A percentile compares a stretch with the other conserved stretches of the same genome.
Evolutionary conservation across 371 early-diverging fungal species (phyloP).

Genomic region (Mucor plumbeus): DNA sequence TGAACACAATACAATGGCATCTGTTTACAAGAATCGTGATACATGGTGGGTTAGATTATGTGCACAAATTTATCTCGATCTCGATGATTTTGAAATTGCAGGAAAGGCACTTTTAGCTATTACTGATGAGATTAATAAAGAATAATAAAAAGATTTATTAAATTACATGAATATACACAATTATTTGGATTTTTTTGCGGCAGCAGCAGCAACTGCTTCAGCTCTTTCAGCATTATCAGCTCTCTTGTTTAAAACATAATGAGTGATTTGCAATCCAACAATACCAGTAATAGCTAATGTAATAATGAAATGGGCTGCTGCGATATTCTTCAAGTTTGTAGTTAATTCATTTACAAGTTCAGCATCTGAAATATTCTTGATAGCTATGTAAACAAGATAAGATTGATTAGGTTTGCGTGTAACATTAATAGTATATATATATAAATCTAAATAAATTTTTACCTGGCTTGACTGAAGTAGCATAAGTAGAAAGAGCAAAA

Average conservation of each 20-base stretch:
- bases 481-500: slow-evolving; percentile 51
- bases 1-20: slow-evolving; percentile 45
- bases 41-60: slow-evolving; percentile 62
- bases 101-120: slow-evolving; percentile 48
- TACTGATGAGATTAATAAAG: slow-evolving; percentile 24
- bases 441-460: slow-evolving; percentile 4
- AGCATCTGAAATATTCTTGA: slow-evolving; percentile 32
- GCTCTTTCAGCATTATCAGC: slow-evolving; percentile 29
- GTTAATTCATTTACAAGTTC: slow-evolving; percentile 26
- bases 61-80: slow-evolving; percentile 64
- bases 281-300: slow-evolving; percentile 57
- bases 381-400: slow-evolving; percentile 7
- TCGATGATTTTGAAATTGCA: slow-evolving; percentile 54
- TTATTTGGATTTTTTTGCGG: slow-evolving; percentile 26
- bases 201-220: slow-evolving; percentile 14
- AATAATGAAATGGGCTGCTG: slow-evolving; percentile 56
- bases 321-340: slow-evolving; percentile 46
- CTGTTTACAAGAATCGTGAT: slow-evolving; percentile 51
- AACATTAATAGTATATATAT: neutral
- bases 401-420: slow-evolving; percentile 1
- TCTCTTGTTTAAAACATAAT: slow-evolving; percentile 47
- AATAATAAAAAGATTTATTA: neutral
- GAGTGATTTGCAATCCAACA: slow-evolving; percentile 51
- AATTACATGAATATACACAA: neutral
- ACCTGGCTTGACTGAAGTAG: slow-evolving; percentile 55